phyloP scores from a whole-genome alignment of 495 filamentous ascomycete species.

The Penicillium goetzii region DNA sequence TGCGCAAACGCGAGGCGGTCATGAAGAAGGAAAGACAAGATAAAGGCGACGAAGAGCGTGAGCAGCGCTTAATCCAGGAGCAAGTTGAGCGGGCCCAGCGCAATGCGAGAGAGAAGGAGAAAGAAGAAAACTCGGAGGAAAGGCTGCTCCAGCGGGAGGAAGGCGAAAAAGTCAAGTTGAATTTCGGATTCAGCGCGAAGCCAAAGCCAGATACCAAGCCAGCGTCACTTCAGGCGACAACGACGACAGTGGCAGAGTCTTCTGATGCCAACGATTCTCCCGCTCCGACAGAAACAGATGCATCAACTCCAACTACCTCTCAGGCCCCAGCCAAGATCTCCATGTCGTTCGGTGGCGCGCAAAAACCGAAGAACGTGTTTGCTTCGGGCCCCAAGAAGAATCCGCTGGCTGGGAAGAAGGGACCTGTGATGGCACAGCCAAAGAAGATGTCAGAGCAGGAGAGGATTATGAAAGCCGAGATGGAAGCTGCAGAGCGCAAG shows the following conservation, averaged over 20 bases:
- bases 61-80: conserved; percentile 74
- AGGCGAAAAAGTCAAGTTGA: conserved; percentile 82
- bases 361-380: conserved; percentile 81
- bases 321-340: conserved; percentile 47
- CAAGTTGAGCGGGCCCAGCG: conserved; percentile 77
- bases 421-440: conserved; percentile 60
- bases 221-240: conserved; percentile 26
- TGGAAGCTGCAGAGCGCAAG: conserved; percentile 71
- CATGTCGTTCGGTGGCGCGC: conserved; percentile 61
- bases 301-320: conserved; percentile 23
- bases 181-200: conserved; percentile 60
- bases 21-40: conserved; percentile 82
- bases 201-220: conserved; percentile 34
- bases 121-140: conserved; percentile 46
- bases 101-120: conserved; percentile 33
- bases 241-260: conserved; percentile 17
- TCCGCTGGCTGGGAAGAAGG: conserved; percentile 65
- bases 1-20: conserved; percentile 77
- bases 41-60: conserved; percentile 86
- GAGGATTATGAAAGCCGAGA: conserved; percentile 85
- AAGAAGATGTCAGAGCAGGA: conserved; percentile 88
- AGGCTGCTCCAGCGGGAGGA: conserved; percentile 66
- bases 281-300: conserved; percentile 23
- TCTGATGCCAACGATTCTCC: conserved; percentile 20
- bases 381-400: conserved; percentile 67